phyloP scores from a whole-genome alignment of 164 flowering plant species.

The Berberis thunbergii region DNA sequence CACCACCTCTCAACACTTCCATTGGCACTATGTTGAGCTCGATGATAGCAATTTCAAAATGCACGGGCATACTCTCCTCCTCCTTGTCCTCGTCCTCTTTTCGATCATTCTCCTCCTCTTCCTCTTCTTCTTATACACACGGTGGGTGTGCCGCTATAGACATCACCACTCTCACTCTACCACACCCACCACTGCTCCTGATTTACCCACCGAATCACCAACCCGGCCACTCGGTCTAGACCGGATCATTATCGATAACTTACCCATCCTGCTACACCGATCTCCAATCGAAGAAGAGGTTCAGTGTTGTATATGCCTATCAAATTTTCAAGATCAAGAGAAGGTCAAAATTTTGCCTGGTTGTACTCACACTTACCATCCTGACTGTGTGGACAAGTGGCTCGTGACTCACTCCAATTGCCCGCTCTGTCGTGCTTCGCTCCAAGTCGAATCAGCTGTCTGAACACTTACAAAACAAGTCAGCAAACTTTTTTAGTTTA shows the following conservation, averaged over 20 bases:
- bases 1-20: constrained; percentile 19
- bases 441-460: constrained; percentile 13
- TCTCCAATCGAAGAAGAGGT: constrained; percentile 6
- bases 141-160: constrained; percentile 35
- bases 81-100: constrained; percentile 34
- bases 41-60: constrained; percentile 50
- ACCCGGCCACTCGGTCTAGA: constrained; percentile 11
- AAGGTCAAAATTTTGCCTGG: constrained; percentile 60
- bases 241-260: constrained; percentile 15
- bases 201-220: too few species aligned
- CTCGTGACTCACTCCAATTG: constrained; percentile 59
- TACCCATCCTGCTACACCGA: constrained; percentile 38
- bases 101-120: constrained; percentile 33
- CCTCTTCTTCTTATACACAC: constrained; percentile 25
- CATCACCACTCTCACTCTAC: neutral
- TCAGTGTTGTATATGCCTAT: constrained; percentile 72
- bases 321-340: constrained; percentile 44
- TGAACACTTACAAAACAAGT: too few species aligned
- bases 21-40: constrained; percentile 50
- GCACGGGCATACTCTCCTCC: constrained; percentile 47
- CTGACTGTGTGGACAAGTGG: constrained; percentile 75
- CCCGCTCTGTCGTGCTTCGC: constrained; percentile 68
- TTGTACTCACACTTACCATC: constrained; percentile 59
- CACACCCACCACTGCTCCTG: neutral
- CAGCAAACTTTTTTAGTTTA: too few species aligned